Percentiles rank a stretch among this genome's conserved stretches.
These are phyloP conservation scores for Sherardia arvensis DNA, from an alignment of 257 asterid species.

Conservation along the genomic window DNA sequence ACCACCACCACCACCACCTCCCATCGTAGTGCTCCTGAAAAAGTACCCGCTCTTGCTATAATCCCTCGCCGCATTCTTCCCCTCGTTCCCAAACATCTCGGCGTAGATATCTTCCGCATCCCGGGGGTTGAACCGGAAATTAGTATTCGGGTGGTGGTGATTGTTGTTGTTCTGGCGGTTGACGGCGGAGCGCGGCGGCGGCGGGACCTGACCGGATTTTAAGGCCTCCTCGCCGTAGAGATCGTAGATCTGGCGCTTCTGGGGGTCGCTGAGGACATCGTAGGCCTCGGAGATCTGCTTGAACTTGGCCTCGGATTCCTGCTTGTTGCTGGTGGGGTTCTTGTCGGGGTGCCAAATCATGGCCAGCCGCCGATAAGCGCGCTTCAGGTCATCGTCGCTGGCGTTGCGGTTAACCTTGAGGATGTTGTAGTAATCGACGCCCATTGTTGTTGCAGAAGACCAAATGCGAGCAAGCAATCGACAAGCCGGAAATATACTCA, in stretches of 20 bases:
- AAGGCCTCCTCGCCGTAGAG: constrained; percentile 95
- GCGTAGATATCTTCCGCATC: constrained; percentile 86
- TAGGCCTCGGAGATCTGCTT: constrained; percentile 95
- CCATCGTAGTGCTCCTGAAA: constrained; percentile 62
- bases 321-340: constrained; percentile 48
- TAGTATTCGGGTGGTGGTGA: constrained; percentile 73
- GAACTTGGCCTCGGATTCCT: constrained; percentile 88
- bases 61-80: constrained; percentile 22
- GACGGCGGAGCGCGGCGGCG: constrained; percentile 47
- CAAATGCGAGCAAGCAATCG: no score
- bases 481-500: no score
- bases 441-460: no score
- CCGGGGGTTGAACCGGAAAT: constrained; percentile 74
- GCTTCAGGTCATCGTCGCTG: constrained; percentile 74
- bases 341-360: constrained; percentile 99
- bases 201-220: constrained; percentile 70
- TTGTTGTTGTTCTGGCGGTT: constrained; percentile 11
- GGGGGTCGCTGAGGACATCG: constrained; percentile 93
- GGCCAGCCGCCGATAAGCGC: constrained; percentile 78
- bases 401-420: constrained; percentile 93
- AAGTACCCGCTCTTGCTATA: constrained; percentile 34
- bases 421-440: constrained; percentile 93
- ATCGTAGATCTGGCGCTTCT: constrained; percentile 98
- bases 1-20: constrained; percentile 28
- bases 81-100: constrained; percentile 64